These are phyloP conservation scores for Boletus patriciae DNA, from an alignment of 768 basidiomycete genomes.

Conservation along the genomic window DNA sequence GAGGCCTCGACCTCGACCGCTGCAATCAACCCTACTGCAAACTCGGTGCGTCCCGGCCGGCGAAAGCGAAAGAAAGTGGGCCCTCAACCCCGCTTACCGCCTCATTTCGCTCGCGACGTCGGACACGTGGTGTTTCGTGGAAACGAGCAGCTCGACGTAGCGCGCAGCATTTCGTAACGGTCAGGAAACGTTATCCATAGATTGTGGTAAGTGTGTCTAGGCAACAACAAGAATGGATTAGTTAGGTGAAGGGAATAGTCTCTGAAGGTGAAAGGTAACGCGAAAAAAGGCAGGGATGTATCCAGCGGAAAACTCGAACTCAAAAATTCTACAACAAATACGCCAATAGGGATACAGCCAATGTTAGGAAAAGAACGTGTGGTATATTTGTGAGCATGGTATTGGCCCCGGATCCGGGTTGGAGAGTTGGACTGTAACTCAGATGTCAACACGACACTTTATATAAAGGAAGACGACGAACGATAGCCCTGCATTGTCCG, in stretches of 20 bases:
- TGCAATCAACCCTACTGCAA: neutral
- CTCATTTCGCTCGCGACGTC: constrained; percentile 59
- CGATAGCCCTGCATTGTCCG: constrained; percentile 65
- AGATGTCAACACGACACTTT: constrained; percentile 5
- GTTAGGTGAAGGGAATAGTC: neutral
- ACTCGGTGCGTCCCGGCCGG: neutral
- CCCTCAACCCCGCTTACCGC: constrained; percentile 44
- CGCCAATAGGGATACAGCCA: constrained; percentile 12
- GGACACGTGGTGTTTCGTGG: constrained; percentile 73
- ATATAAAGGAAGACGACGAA: constrained; percentile 32
- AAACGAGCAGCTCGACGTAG: constrained; percentile 43
- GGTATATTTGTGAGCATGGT: constrained; percentile 15
- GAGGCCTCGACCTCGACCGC: neutral
- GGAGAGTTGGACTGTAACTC: constrained; percentile 30
- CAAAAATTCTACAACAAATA: constrained; percentile 21
- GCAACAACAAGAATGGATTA: neutral
- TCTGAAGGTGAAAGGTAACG: constrained; percentile 1
- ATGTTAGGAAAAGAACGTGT: constrained; percentile 19
- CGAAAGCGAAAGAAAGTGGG: constrained; percentile 21
- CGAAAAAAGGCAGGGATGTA: constrained; percentile 2
- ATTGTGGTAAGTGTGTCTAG: neutral
- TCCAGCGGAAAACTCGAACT: neutral
- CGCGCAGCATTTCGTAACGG: neutral
- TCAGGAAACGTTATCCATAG: neutral
- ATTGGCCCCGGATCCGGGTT: constrained; percentile 25